Percentiles rank a stretch among this genome's conserved stretches.
Evolutionary conservation across 2,329 filamentous ascomycete species (phyloP).

Genomic region (Colletotrichum sojae): DNA sequence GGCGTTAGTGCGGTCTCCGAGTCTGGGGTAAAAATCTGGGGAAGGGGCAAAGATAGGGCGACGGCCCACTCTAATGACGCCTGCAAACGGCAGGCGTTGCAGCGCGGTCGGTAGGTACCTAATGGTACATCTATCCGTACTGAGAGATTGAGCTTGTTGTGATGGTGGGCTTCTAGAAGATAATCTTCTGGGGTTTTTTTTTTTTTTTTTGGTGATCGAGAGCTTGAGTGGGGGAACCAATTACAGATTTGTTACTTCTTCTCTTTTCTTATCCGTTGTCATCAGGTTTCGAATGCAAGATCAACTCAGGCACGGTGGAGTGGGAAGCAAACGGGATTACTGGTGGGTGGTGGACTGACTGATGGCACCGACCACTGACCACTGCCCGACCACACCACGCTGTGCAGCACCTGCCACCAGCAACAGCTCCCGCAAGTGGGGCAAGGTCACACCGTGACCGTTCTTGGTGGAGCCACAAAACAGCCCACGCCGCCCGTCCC

Average conservation of each 20-base stretch:
- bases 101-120: too few species aligned
- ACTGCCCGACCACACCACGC: too few species aligned
- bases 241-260: background rate
- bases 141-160: background rate
- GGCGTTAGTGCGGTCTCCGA: slow-evolving; percentile 38
- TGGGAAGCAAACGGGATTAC: too few species aligned
- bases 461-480: slow-evolving; percentile 35
- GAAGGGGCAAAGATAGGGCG: slow-evolving; percentile 23
- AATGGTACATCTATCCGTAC: too few species aligned
- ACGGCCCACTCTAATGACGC: slow-evolving; percentile 5
- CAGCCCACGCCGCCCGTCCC: slow-evolving; percentile 20
- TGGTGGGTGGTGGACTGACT: too few species aligned
- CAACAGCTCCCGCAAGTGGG: slow-evolving; percentile 22
- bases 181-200: background rate
- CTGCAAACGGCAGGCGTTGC: background rate
- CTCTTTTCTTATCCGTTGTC: background rate
- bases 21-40: slow-evolving; percentile 42
- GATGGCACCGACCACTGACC: too few species aligned
- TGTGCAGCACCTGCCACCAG: background rate
- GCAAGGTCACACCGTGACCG: slow-evolving; percentile 6
- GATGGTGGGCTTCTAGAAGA: too few species aligned
- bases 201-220: background rate
- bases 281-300: slow-evolving; percentile 11
- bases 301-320: background rate
- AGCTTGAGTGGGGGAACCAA: background rate